Percentiles rank a stretch among this genome's conserved stretches.
Conservation (phyloP, 2,329 filamentous ascomycete species). For the Fusarium sp. region DNA sequence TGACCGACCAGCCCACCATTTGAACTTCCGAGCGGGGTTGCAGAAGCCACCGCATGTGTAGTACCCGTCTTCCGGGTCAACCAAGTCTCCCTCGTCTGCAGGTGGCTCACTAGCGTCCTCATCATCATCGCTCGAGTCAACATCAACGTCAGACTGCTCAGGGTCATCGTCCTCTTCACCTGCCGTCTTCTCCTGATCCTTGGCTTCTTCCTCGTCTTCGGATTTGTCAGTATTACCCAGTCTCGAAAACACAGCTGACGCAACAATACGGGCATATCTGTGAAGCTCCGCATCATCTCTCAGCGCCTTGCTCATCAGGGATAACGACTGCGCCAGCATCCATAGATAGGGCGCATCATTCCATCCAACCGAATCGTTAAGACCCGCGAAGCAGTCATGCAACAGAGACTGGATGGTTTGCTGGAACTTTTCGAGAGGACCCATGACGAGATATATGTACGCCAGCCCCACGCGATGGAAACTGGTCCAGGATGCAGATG, state of each 20-base stretch:
- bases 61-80: neutral
- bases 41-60: neutral
- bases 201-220: neutral
- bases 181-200: rapidly evolving
- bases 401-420: neutral
- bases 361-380: neutral
- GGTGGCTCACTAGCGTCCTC: neutral
- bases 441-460: slow-evolving; percentile 13
- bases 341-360: neutral
- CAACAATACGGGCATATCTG: neutral
- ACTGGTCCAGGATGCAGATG: neutral
- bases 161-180: neutral
- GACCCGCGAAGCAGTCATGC: neutral
- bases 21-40: neutral
- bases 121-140: neutral
- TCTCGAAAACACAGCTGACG: neutral
- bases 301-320: neutral
- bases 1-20: neutral
- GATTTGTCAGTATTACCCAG: neutral
- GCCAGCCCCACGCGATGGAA: neutral
- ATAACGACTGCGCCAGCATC: neutral
- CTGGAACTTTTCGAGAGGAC: neutral
- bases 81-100: neutral
- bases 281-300: neutral
- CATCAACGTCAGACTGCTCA: rapidly evolving